phyloP scores from a whole-genome alignment of 176 grass and related monocot genomes.

The Bromus sterilis region DNA sequence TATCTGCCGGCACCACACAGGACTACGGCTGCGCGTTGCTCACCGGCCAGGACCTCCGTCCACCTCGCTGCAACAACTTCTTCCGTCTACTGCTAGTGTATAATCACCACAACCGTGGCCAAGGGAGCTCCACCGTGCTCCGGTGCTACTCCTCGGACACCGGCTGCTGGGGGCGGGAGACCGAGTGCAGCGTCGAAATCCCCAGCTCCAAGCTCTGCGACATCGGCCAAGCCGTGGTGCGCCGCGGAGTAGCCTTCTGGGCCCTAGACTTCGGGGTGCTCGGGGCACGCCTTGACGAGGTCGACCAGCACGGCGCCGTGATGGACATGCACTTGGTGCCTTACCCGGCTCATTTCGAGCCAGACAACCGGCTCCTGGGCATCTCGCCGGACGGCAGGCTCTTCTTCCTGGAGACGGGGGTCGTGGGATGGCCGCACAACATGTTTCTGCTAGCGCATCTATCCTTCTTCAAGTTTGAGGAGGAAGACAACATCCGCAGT shows the following conservation, averaged over 20 bases:
- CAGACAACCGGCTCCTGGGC: slow-evolving; percentile 8
- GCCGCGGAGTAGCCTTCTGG: neutral
- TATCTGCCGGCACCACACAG: neutral
- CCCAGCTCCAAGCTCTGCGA: neutral
- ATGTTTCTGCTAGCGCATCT: neutral
- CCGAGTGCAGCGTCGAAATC: neutral
- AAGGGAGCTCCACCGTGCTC: neutral
- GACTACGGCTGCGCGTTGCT: slow-evolving; percentile 9
- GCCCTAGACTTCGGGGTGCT: neutral
- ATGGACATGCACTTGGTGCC: neutral
- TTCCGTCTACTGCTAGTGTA: slow-evolving; percentile 4
- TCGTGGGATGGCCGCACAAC: neutral
- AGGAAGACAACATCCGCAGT: neutral
- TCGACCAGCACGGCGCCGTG: neutral
- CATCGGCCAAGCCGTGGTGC: no score
- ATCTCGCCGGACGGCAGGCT: slow-evolving; percentile 42
- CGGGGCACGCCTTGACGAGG: neutral
- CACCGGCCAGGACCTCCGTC: no score
- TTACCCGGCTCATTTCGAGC: neutral
- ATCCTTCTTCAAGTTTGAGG: neutral
- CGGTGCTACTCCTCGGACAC: slow-evolving; percentile 12
- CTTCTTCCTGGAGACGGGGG: neutral
- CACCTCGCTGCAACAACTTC: neutral
- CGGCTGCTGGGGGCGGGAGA: neutral
- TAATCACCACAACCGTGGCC: neutral